Conservation (phyloP, 495 filamentous ascomycete genomes). For the Hypoxylon intermedium region DNA sequence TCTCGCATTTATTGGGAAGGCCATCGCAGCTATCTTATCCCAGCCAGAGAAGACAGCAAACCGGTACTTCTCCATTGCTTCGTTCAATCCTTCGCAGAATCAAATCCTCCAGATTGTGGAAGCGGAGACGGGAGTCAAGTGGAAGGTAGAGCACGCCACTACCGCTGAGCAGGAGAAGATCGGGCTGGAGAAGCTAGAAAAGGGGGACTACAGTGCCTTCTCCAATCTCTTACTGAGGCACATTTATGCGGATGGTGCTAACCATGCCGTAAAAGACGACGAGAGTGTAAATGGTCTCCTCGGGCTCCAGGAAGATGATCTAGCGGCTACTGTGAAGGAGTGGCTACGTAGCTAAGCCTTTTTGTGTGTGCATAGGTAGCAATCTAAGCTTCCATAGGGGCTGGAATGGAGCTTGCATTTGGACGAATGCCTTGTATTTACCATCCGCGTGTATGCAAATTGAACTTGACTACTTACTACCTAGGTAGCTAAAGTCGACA, state of each 20-base stretch:
- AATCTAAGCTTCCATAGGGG: neutral
- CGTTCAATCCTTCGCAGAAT: slow-evolving; percentile 61
- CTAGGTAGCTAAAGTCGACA: neutral
- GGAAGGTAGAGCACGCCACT: slow-evolving; percentile 44
- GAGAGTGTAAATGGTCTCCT: slow-evolving; percentile 34
- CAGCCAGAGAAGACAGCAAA: slow-evolving; percentile 64
- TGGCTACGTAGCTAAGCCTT: slow-evolving; percentile 29
- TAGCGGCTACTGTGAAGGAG: slow-evolving; percentile 29
- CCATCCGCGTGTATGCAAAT: slow-evolving; percentile 20
- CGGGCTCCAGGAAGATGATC: slow-evolving; percentile 40
- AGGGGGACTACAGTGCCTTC: slow-evolving; percentile 53
- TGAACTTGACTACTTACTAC: neutral
- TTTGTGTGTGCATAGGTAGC: neutral
- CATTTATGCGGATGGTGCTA: slow-evolving; percentile 55
- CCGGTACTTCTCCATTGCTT: slow-evolving; percentile 55
- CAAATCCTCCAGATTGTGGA: slow-evolving; percentile 59
- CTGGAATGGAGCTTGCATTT: neutral
- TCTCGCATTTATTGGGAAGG: slow-evolving; percentile 55
- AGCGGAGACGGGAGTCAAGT: slow-evolving; percentile 54
- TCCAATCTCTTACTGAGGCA: slow-evolving; percentile 46
- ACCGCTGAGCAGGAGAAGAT: slow-evolving; percentile 54
- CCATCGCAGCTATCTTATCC: slow-evolving; percentile 56
- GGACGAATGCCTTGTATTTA: neutral
- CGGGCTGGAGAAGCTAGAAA: slow-evolving; percentile 53
- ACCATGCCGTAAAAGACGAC: slow-evolving; percentile 43